These are phyloP conservation scores for Artemisia annua DNA, from an alignment of 129 eudicot genomes.

Conservation along the genomic window DNA sequence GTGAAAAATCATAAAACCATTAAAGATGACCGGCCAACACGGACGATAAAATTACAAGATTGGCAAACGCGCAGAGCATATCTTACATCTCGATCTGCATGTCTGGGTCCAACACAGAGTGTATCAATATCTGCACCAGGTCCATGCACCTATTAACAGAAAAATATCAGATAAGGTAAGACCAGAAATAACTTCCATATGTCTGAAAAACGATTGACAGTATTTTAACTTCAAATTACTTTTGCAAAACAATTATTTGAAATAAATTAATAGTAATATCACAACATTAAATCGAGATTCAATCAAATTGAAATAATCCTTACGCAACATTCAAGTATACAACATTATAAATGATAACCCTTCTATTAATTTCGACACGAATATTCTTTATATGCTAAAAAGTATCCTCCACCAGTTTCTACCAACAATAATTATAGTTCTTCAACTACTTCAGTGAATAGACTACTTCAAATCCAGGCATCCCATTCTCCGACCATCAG, in stretches of 20 bases:
- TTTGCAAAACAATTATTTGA: neutral
- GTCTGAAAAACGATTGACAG: neutral
- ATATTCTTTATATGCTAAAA: neutral
- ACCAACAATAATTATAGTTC: too few relatives aligned
- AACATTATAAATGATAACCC: neutral
- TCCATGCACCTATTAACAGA: constrained; percentile 74
- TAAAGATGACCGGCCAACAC: neutral
- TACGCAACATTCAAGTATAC: neutral
- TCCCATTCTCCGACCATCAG: too few relatives aligned
- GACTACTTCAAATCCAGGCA: too few relatives aligned
- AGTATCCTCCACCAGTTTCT: neutral
- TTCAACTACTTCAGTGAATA: too few relatives aligned
- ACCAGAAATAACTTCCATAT: constrained; percentile 16
- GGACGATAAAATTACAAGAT: neutral
- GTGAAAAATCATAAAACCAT: constrained; percentile 15
- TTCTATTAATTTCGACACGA: neutral
- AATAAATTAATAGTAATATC: neutral
- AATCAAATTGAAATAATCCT: neutral
- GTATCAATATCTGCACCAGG: constrained; percentile 99
- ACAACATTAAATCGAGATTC: neutral
- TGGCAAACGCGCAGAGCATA: constrained; percentile 3
- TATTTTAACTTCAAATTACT: neutral
- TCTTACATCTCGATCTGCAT: constrained; percentile 72
- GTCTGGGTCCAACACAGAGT: constrained; percentile 89
- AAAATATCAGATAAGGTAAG: constrained; percentile 10